Conservation (phyloP, 2,329 filamentous ascomycete species). For the Paraphaeosphaeria sporulosa region DNA sequence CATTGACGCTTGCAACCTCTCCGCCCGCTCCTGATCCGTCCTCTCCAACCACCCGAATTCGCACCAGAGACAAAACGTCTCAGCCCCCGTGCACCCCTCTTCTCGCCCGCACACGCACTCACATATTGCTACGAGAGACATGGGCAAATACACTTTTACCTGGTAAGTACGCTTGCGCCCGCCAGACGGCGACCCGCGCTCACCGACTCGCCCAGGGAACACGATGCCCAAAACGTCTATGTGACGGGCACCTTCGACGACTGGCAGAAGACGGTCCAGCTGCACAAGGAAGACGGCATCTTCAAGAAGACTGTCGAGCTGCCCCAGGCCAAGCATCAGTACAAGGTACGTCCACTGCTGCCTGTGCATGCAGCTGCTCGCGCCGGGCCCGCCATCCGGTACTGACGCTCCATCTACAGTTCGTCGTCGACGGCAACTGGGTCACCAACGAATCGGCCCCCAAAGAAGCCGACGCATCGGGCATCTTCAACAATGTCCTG, state of each 20-base stretch:
- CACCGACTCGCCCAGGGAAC: slow-evolving; percentile 69
- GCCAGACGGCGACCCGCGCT: not conserved
- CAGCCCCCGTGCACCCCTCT: slow-evolving; percentile 27
- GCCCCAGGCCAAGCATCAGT: slow-evolving; percentile 77
- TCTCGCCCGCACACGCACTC: slow-evolving; percentile 23
- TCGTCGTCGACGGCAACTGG: slow-evolving; percentile 94
- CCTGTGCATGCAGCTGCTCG: slow-evolving; percentile 9
- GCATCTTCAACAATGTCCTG: slow-evolving; percentile 94
- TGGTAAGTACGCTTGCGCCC: slow-evolving; percentile 62
- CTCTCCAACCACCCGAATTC: slow-evolving; percentile 27
- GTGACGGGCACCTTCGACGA: slow-evolving; percentile 96
- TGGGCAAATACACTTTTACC: slow-evolving; percentile 75
- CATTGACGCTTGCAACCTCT: slow-evolving; percentile 26
- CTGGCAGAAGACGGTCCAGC: slow-evolving; percentile 86
- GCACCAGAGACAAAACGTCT: slow-evolving; percentile 37
- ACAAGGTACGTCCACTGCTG: slow-evolving; percentile 75
- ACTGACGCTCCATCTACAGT: slow-evolving; percentile 61
- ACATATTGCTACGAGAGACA: slow-evolving; percentile 43
- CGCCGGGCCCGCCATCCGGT: not conserved
- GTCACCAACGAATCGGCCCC: slow-evolving; percentile 80
- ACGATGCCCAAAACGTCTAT: slow-evolving; percentile 84
- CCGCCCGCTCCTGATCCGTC: slow-evolving; percentile 36
- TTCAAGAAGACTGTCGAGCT: slow-evolving; percentile 86
- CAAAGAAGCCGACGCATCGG: slow-evolving; percentile 80
- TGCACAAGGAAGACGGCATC: slow-evolving; percentile 73